These are phyloP conservation scores for Pythium rishiriense DNA, from an alignment of 352 stramenopile species.

Conservation along the genomic window DNA sequence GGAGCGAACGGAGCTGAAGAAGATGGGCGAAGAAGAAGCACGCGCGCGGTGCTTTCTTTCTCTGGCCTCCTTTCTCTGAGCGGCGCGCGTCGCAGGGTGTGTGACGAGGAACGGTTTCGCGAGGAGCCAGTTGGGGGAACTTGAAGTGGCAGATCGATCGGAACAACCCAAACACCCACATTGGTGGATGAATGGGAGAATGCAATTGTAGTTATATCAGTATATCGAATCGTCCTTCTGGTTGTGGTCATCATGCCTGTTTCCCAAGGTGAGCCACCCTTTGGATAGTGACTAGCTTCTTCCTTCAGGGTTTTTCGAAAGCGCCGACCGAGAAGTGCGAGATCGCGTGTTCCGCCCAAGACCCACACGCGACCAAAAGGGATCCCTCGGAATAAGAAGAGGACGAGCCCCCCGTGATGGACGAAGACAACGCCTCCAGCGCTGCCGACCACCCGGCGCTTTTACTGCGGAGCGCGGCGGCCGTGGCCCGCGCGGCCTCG, in stretches of 20 bases:
- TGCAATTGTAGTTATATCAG: not conserved
- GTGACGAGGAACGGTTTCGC: not conserved
- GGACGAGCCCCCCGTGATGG: constrained; percentile 20
- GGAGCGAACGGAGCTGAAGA: not conserved
- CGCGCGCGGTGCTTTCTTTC: not conserved
- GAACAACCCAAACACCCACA: not conserved
- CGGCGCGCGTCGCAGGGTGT: not conserved
- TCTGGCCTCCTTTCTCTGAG: not conserved
- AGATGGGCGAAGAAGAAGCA: not conserved
- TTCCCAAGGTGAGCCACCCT: not conserved
- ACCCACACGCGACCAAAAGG: not conserved
- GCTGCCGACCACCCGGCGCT: not conserved
- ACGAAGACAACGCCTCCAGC: constrained; percentile 12
- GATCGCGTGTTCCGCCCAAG: not conserved
- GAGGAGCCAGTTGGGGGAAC: not conserved
- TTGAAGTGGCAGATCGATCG: not conserved
- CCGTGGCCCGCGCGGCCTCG: not conserved
- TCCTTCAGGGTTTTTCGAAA: not conserved
- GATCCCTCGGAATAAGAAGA: not conserved
- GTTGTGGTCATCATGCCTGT: not conserved
- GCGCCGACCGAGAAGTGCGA: not conserved
- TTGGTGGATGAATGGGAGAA: not conserved
- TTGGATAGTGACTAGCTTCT: constrained; percentile 1
- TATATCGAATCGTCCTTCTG: not conserved
- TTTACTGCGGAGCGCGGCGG: constrained; percentile 14